Percentiles rank a stretch among this genome's conserved stretches.
Evolutionary conservation across 176 grass and related monocot genomes (phyloP).

Genomic region (Pontederia paniculata): DNA sequence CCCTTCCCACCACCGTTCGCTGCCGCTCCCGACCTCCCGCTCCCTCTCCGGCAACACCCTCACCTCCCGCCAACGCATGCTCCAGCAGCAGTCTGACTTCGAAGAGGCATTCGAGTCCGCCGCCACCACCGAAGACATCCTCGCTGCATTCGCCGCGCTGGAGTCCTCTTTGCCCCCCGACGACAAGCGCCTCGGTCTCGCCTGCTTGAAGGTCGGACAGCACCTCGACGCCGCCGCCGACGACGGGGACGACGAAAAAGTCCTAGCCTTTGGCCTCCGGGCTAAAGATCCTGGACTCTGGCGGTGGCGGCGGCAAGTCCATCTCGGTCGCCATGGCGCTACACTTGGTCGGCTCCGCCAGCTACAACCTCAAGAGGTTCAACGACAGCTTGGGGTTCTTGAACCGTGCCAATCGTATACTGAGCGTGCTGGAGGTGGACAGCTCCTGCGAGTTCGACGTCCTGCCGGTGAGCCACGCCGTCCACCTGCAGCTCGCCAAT

Average conservation of each 20-base stretch:
- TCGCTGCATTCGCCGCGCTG: slow-evolving; percentile 43
- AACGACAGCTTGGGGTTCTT: slow-evolving; percentile 81
- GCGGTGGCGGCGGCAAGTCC: slow-evolving; percentile 28
- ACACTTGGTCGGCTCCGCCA: slow-evolving; percentile 66
- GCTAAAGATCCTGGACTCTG: slow-evolving; percentile 45
- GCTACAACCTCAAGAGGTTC: slow-evolving; percentile 69
- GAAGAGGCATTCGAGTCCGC: slow-evolving; percentile 71
- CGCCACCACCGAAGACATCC: slow-evolving; percentile 40
- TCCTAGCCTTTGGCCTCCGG: slow-evolving; percentile 57
- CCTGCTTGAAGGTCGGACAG: slow-evolving; percentile 95
- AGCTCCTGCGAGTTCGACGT: slow-evolving; percentile 43
- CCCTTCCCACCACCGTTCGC: neutral
- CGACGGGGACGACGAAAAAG: slow-evolving; percentile 27
- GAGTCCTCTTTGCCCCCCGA: slow-evolving; percentile 36
- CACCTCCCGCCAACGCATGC: slow-evolving; percentile 18
- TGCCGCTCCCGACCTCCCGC: slow-evolving; percentile 33
- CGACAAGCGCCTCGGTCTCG: slow-evolving; percentile 63
- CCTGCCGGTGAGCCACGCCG: slow-evolving; percentile 66
- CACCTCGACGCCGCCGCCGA: slow-evolving; percentile 55
- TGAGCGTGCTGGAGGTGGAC: slow-evolving; percentile 13
- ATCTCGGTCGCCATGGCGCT: slow-evolving; percentile 89
- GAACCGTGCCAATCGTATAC: slow-evolving; percentile 45
- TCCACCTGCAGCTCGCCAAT: slow-evolving; percentile 61
- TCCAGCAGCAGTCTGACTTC: slow-evolving; percentile 15
- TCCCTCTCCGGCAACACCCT: slow-evolving; percentile 14